Conservation (phyloP, 768 basidiomycete species). For the Suillus tomentosus region DNA sequence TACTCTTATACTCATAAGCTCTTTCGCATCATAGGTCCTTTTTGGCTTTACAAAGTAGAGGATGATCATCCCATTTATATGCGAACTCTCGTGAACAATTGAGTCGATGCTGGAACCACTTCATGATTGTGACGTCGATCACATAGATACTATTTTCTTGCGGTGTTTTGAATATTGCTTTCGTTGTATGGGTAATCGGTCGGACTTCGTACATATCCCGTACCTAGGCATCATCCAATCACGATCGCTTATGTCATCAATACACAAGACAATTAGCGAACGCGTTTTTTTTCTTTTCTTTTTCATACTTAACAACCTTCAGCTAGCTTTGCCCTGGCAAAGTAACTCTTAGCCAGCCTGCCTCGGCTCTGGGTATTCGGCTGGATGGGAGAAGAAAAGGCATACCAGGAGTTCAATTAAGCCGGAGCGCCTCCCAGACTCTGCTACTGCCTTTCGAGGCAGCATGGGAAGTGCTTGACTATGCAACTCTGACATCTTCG, state of each 20-base stretch:
- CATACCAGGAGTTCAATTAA: conserved; percentile 64
- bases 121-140: background rate
- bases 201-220: too few relatives aligned
- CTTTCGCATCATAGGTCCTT: conserved; percentile 50
- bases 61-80: conserved; percentile 39
- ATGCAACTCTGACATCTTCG: conserved; percentile 60
- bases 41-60: conserved; percentile 70
- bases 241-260: background rate
- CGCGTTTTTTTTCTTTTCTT: background rate
- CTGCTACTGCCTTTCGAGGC: conserved; percentile 38
- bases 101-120: background rate
- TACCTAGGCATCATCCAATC: background rate
- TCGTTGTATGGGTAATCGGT: conserved; percentile 2
- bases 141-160: background rate
- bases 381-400: conserved; percentile 44
- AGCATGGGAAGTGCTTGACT: conserved; percentile 70
- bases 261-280: background rate
- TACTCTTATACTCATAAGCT: conserved; percentile 6
- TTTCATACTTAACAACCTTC: conserved; percentile 20
- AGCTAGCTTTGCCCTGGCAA: conserved; percentile 33
- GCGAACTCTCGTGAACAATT: conserved; percentile 25
- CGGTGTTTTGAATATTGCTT: background rate
- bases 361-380: conserved; percentile 54
- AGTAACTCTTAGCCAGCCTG: conserved; percentile 57
- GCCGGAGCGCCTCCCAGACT: conserved; percentile 68